Base-by-base conservation (phyloP, 2,329 filamentous ascomycete genomes). In the Stagonosporopsis rhizophila region DNA sequence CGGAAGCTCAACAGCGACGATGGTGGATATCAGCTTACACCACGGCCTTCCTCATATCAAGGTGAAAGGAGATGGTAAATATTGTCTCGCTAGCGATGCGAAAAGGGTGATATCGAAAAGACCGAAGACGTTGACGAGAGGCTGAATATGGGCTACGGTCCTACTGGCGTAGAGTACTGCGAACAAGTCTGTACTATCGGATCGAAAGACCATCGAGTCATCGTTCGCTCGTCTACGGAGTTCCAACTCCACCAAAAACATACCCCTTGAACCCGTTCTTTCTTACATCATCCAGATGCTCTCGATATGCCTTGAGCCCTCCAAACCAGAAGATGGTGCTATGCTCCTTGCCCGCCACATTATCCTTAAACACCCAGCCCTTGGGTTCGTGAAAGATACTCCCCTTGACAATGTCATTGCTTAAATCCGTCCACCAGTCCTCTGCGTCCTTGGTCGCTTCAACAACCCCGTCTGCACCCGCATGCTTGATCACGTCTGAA, bases 321-420 rank as follows among this genome's bases (percentile, higher is more conserved):
- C 42, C 42, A 34, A 44, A 34, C 42, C 42, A 44, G 27, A 44
- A 44, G 9, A 44, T 44, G 28, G 42, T 44, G 9, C 28, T 44
- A 8, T 44, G 42, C 17, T 44, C 25, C 17, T 44, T 27, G 12
- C 22, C 22, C 39, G 12, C 42, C 42, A 44, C 42, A n/a, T 44
- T 34, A n/a, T 44, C 42, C 20, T 34, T 34, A 14, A 44, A 44
- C 17, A 44, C 42, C 41, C 41, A 44, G 6, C 41, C 41, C 41
- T 44, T 44, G 4, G 41, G 41, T 11, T 44, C 41, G 17, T 44
- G 42, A 8, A 44, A 44, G 6, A 34, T 44, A 9, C 42, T 44
- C 2, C 42, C 42, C 42, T 34, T 22, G 14, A 44, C 42, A 12
- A 44, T 34, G 3, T 22, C 15, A 23, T 34, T 44, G n/a, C 42